Evolutionary conservation across 176 grass and related monocot genomes (phyloP).

Genomic region (Dactylis glomerata): DNA sequence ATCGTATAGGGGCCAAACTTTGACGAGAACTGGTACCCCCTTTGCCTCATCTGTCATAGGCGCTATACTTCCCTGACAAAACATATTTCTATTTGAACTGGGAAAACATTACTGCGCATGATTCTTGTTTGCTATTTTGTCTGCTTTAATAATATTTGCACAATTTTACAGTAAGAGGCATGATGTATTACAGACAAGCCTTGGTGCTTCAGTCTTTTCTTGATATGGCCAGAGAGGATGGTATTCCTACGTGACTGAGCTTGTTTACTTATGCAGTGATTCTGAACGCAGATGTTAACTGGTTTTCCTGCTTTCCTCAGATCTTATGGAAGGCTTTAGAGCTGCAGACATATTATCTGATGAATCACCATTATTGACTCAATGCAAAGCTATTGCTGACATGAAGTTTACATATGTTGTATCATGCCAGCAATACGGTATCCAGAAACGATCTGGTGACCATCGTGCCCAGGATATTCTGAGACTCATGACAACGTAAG

Average conservation of each 20-base stretch:
- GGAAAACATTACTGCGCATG: background rate
- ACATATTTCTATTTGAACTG: too few relatives aligned
- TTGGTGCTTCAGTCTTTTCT: conserved; percentile 94
- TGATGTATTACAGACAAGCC: conserved; percentile 99
- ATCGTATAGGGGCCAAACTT: conserved; percentile 94
- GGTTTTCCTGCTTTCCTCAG: conserved; percentile 41
- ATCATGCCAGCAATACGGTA: conserved; percentile 97
- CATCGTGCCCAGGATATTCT: conserved; percentile 78
- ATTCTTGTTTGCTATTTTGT: background rate
- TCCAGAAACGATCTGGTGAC: conserved; percentile 86
- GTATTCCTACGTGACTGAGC: conserved; percentile 33
- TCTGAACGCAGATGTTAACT: conserved; percentile 11
- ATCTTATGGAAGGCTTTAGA: conserved; percentile 93
- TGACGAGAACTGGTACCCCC: conserved; percentile 82
- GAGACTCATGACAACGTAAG: conserved; percentile 85
- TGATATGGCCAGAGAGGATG: conserved; percentile 89
- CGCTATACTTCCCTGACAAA: background rate
- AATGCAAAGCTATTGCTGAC: conserved; percentile 95
- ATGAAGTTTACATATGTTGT: conserved; percentile 99
- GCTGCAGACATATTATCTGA: conserved; percentile 63
- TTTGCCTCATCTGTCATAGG: background rate
- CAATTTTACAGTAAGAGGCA: conserved; percentile 73
- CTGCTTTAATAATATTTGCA: conserved; percentile 9
- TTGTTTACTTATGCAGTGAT: conserved; percentile 18
- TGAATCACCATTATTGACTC: conserved; percentile 61